Base-by-base conservation (phyloP, 257 asterid species). In the Petrea volubilis region DNA sequence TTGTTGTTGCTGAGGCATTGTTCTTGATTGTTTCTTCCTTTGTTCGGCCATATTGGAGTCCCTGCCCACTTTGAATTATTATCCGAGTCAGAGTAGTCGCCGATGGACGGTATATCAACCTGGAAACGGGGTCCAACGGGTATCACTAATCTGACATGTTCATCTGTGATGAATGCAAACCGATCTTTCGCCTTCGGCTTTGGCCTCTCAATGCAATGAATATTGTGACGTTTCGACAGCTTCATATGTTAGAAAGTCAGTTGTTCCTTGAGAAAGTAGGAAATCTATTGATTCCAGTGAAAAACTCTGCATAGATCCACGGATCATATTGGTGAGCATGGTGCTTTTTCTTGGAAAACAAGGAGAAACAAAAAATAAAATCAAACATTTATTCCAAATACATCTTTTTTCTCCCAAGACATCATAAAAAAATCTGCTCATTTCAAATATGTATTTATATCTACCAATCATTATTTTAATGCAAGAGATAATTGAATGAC, bases 41-140 rank as follows among this genome's bases (percentile, higher is more conserved):
- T 59, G 0, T 9, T 28, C 3, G 83, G 74, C 81, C 86, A 81
- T 38, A 58, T 18, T 28, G 1, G 58, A 58, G 62, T 66, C 51
- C 75, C 75, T 5, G 50, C 12, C 81, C 75, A 72, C 60, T 66
- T 77, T 55, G 70, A 27, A 27, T 60, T 17, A 27, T 60, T 17
- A 20, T 68, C 27, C 15, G 13, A 66, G 9, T 49, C 53, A 21
- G 18, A 51, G 4, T 60, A 51, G 4, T 60, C 53, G 9, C 13
- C 56, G 6, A 25, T 49, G 3, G 77, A 28, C 25, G 77, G 81
- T 7, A 77, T 20, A 3, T 77, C 77, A 6, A 17, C 80, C 59
- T 81, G 86, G 67, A 82, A 78, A 18, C 79, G 79, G 41, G 82
- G 72, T 20, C 83, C 78, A 25, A 74, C 53, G 5, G 81, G 86